Evolutionary conservation across 148 eudicot species (phyloP).

Genomic region (Camellia japonica): DNA sequence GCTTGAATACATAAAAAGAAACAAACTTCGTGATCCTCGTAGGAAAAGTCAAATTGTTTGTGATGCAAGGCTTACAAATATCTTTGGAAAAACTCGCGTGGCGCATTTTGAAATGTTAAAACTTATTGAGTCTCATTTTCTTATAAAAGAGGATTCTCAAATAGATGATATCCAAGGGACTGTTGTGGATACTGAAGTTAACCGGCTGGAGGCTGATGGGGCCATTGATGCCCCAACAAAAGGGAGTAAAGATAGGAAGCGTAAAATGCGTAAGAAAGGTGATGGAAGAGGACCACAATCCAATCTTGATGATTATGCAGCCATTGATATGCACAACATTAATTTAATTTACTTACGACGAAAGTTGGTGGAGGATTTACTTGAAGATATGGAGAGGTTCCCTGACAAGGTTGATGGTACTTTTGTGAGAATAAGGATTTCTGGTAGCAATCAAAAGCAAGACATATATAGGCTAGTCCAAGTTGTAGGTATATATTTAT

Average conservation of each 20-base stretch:
- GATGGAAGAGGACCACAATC: conserved; percentile 62
- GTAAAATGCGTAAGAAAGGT: conserved; percentile 62
- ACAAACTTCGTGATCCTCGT: conserved; percentile 95
- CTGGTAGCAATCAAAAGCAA: conserved; percentile 83
- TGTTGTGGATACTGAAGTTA: conserved; percentile 62
- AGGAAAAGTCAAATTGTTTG: conserved; percentile 87
- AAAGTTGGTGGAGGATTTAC: conserved; percentile 77
- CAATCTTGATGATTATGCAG: conserved; percentile 92
- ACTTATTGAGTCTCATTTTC: conserved; percentile 90
- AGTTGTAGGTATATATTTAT: conserved; percentile 64
- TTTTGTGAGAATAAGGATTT: conserved; percentile 92
- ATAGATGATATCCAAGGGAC: conserved; percentile 78
- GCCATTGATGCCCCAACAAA: conserved; percentile 41
- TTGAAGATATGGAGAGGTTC: conserved; percentile 76
- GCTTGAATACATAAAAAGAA: conserved; percentile 82
- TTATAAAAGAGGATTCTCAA: conserved; percentile 65
- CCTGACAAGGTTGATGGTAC: conserved; percentile 73
- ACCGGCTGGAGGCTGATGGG: conserved; percentile 61
- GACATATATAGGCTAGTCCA: conserved; percentile 96
- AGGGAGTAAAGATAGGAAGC: conserved; percentile 61
- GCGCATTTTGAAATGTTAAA: conserved; percentile 99
- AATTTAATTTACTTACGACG: conserved; percentile 78
- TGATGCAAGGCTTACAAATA: conserved; percentile 77
- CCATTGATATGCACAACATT: conserved; percentile 92
- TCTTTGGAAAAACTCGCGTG: conserved; percentile 90